Base-by-base conservation (phyloP, 1,139 yeast genomes). In the Cylindricascospora bacillispora region DNA sequence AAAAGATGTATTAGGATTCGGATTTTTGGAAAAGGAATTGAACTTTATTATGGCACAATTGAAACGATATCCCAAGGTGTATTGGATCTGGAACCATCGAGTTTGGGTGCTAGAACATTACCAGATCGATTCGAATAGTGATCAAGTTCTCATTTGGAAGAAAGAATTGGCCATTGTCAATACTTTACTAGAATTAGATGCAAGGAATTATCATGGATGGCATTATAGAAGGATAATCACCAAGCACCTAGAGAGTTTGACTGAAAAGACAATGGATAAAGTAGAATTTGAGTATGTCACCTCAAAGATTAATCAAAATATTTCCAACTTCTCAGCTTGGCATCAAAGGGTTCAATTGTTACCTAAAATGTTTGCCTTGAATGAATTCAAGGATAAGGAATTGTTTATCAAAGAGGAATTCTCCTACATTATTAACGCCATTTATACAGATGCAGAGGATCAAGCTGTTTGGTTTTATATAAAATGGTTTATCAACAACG, bases 81-180 rank as follows among this genome's bases (percentile, higher is more conserved):
- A 89, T 52, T 86, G 97, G 95, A 76, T 89, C 13, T 89, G 97
- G 95, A 80, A 78, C 46, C 97, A 89, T 52, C 65, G 99, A 19
- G 59, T 70, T 13, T 89, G 98, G 98, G 69, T 82, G 30, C 57
- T 89, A 24, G 63, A 67, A 32, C 60, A 64, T 35, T 60, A 72
- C 28, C 73, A 77, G 4, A 33, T 32, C 11, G 10, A 7, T 7
- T 10, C 21, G 7, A 18, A 18, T 7, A 7, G 9, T 10, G 21
- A 18, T 18, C 9, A 7, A 18, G 21, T 7, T 7, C 9, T 7
- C 10, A 60, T 77, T 33, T 85, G 93, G 93, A 51, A 62, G 10
- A 56, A 54, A 28, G 98, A 89, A 48, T 57, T 89, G 42, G 64
- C 55, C 1, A 64, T 83, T 6, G 86, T 82, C 2, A 69, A 70